These are phyloP conservation scores for Solidago caesia DNA, from an alignment of 129 eudicot genomes.

Conservation along the genomic window DNA sequence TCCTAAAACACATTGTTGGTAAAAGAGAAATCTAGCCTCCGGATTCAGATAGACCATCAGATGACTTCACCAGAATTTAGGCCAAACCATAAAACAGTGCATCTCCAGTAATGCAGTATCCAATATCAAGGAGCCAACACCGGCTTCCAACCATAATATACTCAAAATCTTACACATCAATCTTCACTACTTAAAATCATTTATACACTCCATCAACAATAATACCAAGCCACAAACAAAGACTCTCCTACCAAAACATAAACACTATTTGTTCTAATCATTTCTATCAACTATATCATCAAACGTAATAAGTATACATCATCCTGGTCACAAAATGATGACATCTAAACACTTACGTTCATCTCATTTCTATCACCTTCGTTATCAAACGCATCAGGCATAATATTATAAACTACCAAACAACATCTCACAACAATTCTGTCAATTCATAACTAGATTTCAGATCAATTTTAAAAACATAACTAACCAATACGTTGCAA, in stretches of 20 bases:
- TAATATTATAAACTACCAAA: background rate
- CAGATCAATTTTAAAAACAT: conserved; percentile 1
- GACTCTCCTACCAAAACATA: background rate
- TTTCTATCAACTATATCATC: background rate
- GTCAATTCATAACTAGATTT: background rate
- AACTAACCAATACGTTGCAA: background rate
- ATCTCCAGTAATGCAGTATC: background rate
- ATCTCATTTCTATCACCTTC: background rate
- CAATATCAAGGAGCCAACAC: conserved; percentile 11
- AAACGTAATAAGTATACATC: too few species aligned
- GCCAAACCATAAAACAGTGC: background rate
- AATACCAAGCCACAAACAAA: too few species aligned
- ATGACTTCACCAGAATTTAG: conserved; percentile 8
- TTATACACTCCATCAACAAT: background rate
- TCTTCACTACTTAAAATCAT: conserved; percentile 4
- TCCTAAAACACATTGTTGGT: background rate
- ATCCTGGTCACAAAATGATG: too few species aligned
- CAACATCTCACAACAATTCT: conserved; percentile 4
- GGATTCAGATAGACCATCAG: background rate
- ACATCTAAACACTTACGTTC: too few species aligned
- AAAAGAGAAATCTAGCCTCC: background rate
- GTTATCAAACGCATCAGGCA: background rate
- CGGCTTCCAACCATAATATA: background rate
- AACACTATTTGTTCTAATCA: background rate
- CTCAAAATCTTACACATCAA: background rate